phyloP scores from a whole-genome alignment of 1,284 basidiomycete species.

The Exobasidium rhododendri region DNA sequence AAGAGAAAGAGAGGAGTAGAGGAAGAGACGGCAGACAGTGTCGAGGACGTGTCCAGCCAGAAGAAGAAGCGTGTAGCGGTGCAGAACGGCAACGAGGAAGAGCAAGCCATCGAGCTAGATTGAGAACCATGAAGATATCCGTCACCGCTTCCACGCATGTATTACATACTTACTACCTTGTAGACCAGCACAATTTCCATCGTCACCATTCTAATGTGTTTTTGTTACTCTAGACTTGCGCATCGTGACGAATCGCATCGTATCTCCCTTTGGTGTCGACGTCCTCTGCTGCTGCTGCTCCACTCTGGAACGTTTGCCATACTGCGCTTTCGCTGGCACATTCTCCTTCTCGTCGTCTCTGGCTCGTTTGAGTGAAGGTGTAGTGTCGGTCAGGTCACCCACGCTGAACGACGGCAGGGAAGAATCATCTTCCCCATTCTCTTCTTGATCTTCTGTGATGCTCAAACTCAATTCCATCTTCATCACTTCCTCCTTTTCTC shows the following conservation, averaged over 20 bases:
- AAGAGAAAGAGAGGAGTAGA: not conserved
- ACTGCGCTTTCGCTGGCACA: not conserved
- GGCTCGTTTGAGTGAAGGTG: not conserved
- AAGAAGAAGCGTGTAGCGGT: not conserved
- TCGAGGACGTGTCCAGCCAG: not conserved
- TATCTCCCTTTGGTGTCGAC: not conserved
- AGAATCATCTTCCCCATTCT: not conserved
- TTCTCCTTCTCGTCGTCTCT: slow-evolving; percentile 4
- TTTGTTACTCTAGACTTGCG: not conserved
- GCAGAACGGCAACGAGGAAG: not conserved
- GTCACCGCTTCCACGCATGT: too few relatives aligned
- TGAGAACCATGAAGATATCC: not conserved
- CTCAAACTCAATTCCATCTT: not conserved
- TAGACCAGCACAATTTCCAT: too few relatives aligned
- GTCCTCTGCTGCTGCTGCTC: not conserved
- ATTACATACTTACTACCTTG: too few relatives aligned
- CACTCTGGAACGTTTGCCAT: not conserved
- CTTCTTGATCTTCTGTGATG: not conserved
- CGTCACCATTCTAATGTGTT: not conserved
- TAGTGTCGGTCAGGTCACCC: not conserved
- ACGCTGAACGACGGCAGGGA: not conserved
- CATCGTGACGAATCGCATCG: slow-evolving; percentile 8
- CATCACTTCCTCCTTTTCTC: not conserved
- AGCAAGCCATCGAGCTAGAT: slow-evolving; percentile 7
- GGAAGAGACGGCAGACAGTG: not conserved